phyloP scores from a whole-genome alignment of 164 flowering plant species.

The Nymphaea colorata region DNA sequence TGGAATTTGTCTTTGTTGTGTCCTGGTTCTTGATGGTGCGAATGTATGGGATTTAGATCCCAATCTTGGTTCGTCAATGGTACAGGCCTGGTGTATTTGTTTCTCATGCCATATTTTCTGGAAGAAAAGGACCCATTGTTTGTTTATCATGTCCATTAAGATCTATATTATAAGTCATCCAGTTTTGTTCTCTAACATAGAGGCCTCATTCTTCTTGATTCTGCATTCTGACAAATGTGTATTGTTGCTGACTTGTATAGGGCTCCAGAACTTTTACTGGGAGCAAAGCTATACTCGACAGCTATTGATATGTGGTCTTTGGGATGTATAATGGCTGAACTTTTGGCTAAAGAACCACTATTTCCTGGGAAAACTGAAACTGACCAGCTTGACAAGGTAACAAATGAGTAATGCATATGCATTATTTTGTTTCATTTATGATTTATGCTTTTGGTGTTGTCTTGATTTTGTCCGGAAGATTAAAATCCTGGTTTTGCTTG shows the following conservation, averaged over 20 bases:
- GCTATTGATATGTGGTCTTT: constrained; percentile 99
- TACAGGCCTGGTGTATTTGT: too few species aligned
- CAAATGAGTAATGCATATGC: not conserved
- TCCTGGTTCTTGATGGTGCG: too few species aligned
- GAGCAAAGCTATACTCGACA: constrained; percentile 84
- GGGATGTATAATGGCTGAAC: constrained; percentile 98
- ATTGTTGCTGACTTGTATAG: constrained; percentile 25
- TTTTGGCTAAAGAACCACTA: constrained; percentile 72
- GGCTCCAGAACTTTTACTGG: constrained; percentile 95
- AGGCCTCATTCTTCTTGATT: not conserved
- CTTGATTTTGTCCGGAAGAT: not conserved
- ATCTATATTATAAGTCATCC: too few species aligned
- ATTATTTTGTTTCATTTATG: not conserved
- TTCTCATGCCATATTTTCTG: too few species aligned
- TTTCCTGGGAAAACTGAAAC: constrained; percentile 87
- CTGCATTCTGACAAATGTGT: not conserved
- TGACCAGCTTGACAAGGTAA: constrained; percentile 94
- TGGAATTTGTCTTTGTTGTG: too few species aligned
- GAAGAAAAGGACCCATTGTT: too few species aligned
- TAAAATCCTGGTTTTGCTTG: not conserved
- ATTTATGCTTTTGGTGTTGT: not conserved
- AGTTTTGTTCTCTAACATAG: too few species aligned
- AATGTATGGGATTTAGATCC: too few species aligned
- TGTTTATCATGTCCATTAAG: too few species aligned
- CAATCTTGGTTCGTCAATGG: too few species aligned